Conservation (phyloP, 495 filamentous ascomycete species). For the Trichoderma gamsii region DNA sequence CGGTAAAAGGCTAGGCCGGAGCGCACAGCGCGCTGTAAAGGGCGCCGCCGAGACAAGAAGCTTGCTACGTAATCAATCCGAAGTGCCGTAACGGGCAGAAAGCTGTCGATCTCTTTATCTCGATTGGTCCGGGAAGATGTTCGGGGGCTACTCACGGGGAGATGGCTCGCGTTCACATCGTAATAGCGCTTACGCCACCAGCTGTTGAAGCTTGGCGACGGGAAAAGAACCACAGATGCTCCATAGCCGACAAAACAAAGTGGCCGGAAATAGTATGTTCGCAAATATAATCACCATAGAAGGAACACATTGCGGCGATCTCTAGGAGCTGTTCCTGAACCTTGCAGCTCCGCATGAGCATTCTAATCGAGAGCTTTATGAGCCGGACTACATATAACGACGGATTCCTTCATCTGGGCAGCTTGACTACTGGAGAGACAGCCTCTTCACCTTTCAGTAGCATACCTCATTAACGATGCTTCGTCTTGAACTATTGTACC, state of each 20-base stretch:
- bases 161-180: background rate
- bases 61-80: background rate
- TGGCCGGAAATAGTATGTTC: background rate
- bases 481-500: background rate
- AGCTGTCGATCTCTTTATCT: background rate
- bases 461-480: background rate
- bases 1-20: background rate
- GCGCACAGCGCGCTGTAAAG: background rate
- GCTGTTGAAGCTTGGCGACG: background rate
- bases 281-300: background rate
- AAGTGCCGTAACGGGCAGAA: background rate
- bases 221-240: background rate
- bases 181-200: background rate
- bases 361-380: background rate
- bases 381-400: too few relatives aligned
- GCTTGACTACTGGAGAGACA: background rate
- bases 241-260: background rate
- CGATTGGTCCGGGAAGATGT: background rate
- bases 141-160: background rate
- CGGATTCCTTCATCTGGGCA: too few relatives aligned
- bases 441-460: background rate
- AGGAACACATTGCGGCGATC: background rate
- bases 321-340: background rate
- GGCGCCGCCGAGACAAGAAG: background rate
- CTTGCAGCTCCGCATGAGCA: background rate